Evolutionary conservation across 768 basidiomycete species (phyloP), one percentile per base, ranked within the genome.

Genomic region (Cystobasidium ongulense): DNA sequence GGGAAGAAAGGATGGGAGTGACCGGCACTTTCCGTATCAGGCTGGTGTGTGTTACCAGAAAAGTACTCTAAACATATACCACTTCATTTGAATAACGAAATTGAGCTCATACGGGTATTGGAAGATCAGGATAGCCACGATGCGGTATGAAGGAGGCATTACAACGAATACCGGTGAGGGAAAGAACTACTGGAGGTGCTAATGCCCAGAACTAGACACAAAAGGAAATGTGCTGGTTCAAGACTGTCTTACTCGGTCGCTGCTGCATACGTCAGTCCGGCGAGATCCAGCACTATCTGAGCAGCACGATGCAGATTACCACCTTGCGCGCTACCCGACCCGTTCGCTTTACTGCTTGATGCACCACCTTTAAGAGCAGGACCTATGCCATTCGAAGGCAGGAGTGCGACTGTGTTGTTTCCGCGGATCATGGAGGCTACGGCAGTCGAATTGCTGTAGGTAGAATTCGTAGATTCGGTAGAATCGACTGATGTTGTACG

Each of bases 231-330:
- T n/a, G n/a, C n/a, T n/a, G n/a, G n/a, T n/a, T n/a, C n/a, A n/a
- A n/a, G 27, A 15, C 43, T 11, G 13, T 25, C 23, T 50, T 29
- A 66, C 4, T 50, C 18, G 21, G 17, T 15, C 10, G 64, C 64
- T 35, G 67, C 67, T n/a, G 67, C 67, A 27, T 70, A 70, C 4
- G 67, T 46, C 43, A 70, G 33, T 8, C 67, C 67, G 15, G 46
- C 67, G 27, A 70, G 43, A 54, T 70, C 67, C 25, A 70, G 50
- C 21, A 70, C 33, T 17, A 70, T 18, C 67, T 70, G 67, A 10
- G 67, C 67, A 4, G 67, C 33, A n/a, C 67, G 23, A 5, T 46
- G 39, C 25, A 70, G 53, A 41, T 70, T 70, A 21, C 67, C 67
- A 7, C 13, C 31, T 4, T 25, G 17, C 7, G 52, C 25, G 23